Evolutionary conservation across 345 rosid species (phyloP).

Genomic region (Salix suchowensis): DNA sequence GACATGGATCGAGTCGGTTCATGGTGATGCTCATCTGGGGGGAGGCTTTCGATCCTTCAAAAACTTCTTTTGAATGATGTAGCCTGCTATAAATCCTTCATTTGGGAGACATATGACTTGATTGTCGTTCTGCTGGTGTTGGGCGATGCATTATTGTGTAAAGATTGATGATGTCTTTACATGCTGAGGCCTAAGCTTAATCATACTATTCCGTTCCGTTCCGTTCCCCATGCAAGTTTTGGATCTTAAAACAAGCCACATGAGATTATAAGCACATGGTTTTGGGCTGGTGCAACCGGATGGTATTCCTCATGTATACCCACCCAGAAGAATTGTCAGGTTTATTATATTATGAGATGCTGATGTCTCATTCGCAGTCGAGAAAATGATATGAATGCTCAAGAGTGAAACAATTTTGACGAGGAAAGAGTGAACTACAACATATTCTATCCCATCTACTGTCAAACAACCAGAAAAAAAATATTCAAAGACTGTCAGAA

Average conservation of each 20-base stretch:
- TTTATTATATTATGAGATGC: too few species aligned
- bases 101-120: not conserved
- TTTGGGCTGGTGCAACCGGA: too few species aligned
- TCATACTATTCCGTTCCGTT: not conserved
- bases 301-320: too few species aligned
- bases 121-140: not conserved
- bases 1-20: slow-evolving; percentile 21
- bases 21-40: slow-evolving; percentile 17
- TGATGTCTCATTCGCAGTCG: too few species aligned
- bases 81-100: not conserved
- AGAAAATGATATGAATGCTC: not conserved
- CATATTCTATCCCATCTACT: not conserved
- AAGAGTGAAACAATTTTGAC: not conserved
- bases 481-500: not conserved
- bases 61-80: slow-evolving; percentile 24
- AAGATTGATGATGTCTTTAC: not conserved
- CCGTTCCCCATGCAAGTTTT: not conserved
- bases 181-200: not conserved
- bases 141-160: not conserved
- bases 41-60: slow-evolving; percentile 27
- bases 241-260: not conserved
- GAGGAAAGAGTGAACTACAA: not conserved
- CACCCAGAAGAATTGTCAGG: too few species aligned
- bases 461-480: not conserved
- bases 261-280: too few species aligned